Evolutionary conservation across 1,284 basidiomycete species (phyloP), one percentile per base, ranked within the genome.

Genomic region (Cutaneotrichosporon sp.): DNA sequence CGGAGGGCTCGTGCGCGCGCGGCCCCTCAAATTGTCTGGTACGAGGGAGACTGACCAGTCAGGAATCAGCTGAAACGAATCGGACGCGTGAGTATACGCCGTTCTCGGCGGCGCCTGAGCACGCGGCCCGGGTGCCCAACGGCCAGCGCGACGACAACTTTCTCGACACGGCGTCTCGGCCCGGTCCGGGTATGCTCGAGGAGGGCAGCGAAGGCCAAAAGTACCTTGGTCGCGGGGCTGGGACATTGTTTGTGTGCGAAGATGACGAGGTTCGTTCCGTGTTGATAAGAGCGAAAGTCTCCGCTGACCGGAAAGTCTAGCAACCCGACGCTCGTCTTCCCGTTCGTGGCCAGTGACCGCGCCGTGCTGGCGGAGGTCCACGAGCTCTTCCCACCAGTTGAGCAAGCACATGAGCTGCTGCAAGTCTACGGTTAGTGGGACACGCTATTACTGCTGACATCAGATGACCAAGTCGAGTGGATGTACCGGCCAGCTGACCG

Each of bases 401-500:
- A 63, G 11, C 59, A 68, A 21, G 66, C 66, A 11, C 64, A 58
- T 47, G 47, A 40, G 11, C 36, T 63, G 32, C 38, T 65, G 21
- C 53, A 59, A 11, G 61, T 65, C 14, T 68, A 68, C 34, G 66
- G 66, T 68, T 32, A 3, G 61, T 51, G 30, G 11, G 40, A 30
- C 38, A 40, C 3, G 26, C 26, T 26, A 26, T 26, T 26, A 3
- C 26, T 38, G 40, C 30, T 50, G 42, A 16, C n/a, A 22, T 30
- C 34, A 70, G 68, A 60, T 30, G 64, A 65, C 8, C 59, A 65
- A 18, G 69, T 67, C 22, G 67, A 67, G 42, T 72, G 70, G 70
- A 72, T 72, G 70, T 72, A 70, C 52, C 67, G 61, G 4, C 69
- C 70, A 4, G 53, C 60, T 14, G 66, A 67, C 14, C 52, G 52